Evolutionary conservation across 805 yeast species (phyloP), one percentile per base, ranked within the genome.

Genomic region (Lipomyces spencermartinsiae): DNA sequence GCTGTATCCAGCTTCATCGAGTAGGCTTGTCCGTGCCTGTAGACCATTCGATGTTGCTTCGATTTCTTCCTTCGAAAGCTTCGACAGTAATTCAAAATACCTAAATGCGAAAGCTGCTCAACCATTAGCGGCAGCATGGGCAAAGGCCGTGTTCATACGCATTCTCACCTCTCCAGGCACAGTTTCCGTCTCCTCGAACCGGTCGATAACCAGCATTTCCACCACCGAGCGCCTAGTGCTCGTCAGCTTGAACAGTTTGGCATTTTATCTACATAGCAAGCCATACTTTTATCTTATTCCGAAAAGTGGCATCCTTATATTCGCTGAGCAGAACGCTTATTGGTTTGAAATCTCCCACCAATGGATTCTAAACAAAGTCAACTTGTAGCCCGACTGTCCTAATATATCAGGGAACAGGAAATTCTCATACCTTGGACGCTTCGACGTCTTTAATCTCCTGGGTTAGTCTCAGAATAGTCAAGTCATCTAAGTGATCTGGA

Each of bases 141-240:
- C 49, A n/a, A 43, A 43, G 6, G 49, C 49, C 8, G 49, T 12
- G n/a, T 43, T 9, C 49, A 31, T 10, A 9, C 54, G 33, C 19
- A 12, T 33, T 22, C 59, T 22, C 59, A 65, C 73, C 73, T 64
- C 74, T 60, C 73, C 73, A 72, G 2, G 74, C 74, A 46, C 74
- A 72, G 58, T 71, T 72, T 29, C 74, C 74, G 55, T 72, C 74
- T n/a, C 74, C 74, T 16, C 73, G 69, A 34, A 72, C 59, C 5
- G 68, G 72, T 31, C 74, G 46, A 46, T 68, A 71, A 8, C 61
- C 60, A 14, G 66, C 66, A 25, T 49, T 57, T 1, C 65, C 64
- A 3, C 64, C 65, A 2, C 67, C 66, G 8, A 71, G 63, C 8
- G 67, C 67, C 69, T 69, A 31, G 12, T 43, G 29, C 5, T 29